A percentile compares a stretch with the other conserved stretches of the same genome.
Conservation (phyloP, 768 basidiomycete genomes). For the Boletales sp. region DNA sequence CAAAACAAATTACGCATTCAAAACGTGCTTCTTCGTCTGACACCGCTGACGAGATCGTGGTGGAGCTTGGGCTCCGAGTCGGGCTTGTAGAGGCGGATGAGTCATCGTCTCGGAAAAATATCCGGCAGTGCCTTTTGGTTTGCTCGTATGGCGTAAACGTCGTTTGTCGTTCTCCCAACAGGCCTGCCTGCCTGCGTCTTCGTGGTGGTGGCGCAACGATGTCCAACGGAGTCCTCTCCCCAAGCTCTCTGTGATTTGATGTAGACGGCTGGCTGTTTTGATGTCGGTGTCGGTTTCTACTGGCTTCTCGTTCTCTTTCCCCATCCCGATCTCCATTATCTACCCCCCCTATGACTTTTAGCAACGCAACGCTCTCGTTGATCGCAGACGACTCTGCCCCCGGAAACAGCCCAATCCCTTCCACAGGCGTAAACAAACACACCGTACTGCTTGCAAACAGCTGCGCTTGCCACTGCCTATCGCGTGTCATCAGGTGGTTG, state of each 20-base stretch:
- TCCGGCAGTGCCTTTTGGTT: constrained; percentile 23
- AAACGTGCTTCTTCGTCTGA: constrained; percentile 28
- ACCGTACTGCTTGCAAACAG: constrained; percentile 57
- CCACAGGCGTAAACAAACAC: constrained; percentile 45
- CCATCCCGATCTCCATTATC: constrained; percentile 28
- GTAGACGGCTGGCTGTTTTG: not conserved
- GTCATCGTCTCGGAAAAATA: constrained; percentile 20
- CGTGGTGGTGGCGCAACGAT: not conserved
- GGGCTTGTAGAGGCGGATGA: not conserved
- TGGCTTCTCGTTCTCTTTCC: not conserved
- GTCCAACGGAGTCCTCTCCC: not conserved
- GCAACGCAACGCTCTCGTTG: constrained; percentile 45
- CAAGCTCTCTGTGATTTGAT: not conserved
- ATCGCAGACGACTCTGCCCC: constrained; percentile 31
- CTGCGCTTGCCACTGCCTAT: constrained; percentile 59
- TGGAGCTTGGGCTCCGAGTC: not conserved
- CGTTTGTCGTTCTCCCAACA: constrained; percentile 1
- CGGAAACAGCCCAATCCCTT: constrained; percentile 8
- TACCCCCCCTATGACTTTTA: constrained; percentile 38
- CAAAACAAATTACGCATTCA: constrained; percentile 56
- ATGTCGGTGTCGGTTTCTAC: not conserved
- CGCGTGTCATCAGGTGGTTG: constrained; percentile 37
- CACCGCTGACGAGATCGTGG: not conserved
- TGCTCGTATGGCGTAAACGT: constrained; percentile 16
- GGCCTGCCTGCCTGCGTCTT: not conserved